Base-by-base conservation (phyloP, 2,329 filamentous ascomycete genomes). In the Hypoxylon sp. region DNA sequence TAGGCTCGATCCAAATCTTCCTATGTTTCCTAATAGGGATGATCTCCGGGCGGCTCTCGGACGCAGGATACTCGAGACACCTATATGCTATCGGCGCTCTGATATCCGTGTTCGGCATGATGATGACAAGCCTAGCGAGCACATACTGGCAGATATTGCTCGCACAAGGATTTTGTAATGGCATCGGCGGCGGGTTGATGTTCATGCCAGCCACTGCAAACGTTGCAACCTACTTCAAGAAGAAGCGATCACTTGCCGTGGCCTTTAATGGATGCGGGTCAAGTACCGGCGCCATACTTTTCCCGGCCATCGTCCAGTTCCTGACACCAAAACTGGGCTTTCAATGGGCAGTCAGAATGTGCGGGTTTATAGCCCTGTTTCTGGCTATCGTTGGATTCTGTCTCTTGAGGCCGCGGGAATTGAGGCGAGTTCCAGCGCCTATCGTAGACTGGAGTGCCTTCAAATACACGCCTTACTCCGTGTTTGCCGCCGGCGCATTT, bases 301-400 rank as follows among this genome's bases (percentile, higher is more conserved):
- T 80, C 63, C 80, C 81, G 1, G 67, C 69, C 1, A 72, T 86
- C 19, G 77, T 86, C 32, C 78, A 80, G 72, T 73, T 75, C 74
- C 62, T 79, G 0, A 81, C 89, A 0, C 80, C 83, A 1, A 78
- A 84, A 64, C 73, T 88, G 13, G 86, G 87, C 1, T 89, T 88
- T 63, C 79, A 80, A 13, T 89, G 87, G 87, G 82, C 87, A 0
- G 79, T 84, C 2, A 78, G 85, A 1, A 76, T 81, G 11, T 81
- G 86, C 60, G 85, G 79, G 0, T 84, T 86, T 63, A 75, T 84
- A 59, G 34, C 59, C 32, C 34, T 65, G 5, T 41, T 36, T 32
- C 34, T 71, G 23, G 57, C 65, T 14, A 17, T 46, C 45, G 41
- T 63, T 25, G 65, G 68, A 48, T 68, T 64, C 32, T 25, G 3